Base-by-base conservation (phyloP, 192 early-diverging fungal species). In the Lobosporangium transversale region DNA sequence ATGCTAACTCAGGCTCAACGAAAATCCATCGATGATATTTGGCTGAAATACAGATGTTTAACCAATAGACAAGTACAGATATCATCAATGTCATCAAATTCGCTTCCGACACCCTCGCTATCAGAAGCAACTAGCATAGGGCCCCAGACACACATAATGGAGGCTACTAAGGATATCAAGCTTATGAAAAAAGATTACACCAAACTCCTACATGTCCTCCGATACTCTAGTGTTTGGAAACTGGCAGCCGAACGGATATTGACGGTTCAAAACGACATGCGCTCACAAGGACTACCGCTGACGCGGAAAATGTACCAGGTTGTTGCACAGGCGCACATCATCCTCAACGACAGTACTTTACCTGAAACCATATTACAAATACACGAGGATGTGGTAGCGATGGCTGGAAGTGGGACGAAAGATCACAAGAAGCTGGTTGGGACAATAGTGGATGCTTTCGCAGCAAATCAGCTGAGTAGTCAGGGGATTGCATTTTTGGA, bases 401-500 rank as follows among this genome's bases (percentile, higher is more conserved):
- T 44, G 15, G 31, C 30, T 18, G 26, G 26, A 21, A 17, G 18
- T 4, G 53, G 52, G 4, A 35, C 64, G 4, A 1, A 20, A 1
- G 29, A 76, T 29, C 58, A 76, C 31, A 62, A 45, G 23, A 42
- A 35, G 37, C 0, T 71, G 1, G 15, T 71, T 7, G 27, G 48
- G 53, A 44, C 55, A 4, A 63, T 71, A 47, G 37, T 58, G 9
- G 60, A 71, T 43, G 69, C 53, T 1, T 71, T 71, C 52, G 48
- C 36, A 0, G 35, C 37, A 17, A 71, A 58, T 29, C 45, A 44
- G 17, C 7, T 36, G 26, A 21, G 26, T 20, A 17, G 26, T 4
- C 29, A 71, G 1, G 69, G 69, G 24, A 57, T 63, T 44, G 47
- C 47, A 18, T 71, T 71, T 35, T 21, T 71, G 27, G 69, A 70